Evolutionary conservation across 2,329 filamentous ascomycete species (phyloP).

Genomic region (Penicillium thymicola): DNA sequence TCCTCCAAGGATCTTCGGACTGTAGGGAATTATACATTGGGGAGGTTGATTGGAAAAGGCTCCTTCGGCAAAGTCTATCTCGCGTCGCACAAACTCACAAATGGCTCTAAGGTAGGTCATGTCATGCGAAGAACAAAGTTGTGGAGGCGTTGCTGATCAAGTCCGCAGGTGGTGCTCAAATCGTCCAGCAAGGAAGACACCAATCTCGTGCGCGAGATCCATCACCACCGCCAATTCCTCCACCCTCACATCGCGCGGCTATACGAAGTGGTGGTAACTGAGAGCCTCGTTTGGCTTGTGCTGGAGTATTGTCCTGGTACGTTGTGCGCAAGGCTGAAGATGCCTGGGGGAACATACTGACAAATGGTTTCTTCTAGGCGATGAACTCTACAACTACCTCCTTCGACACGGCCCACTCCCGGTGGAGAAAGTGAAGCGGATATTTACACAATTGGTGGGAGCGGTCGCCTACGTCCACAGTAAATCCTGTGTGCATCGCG

Average conservation of each 20-base stretch:
- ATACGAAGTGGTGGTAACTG: slow-evolving; percentile 97
- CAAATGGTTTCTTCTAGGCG: slow-evolving; percentile 54
- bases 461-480: slow-evolving; percentile 93
- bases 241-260: slow-evolving; percentile 95
- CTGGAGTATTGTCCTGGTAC: slow-evolving; percentile 92
- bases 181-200: slow-evolving; percentile 94
- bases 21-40: slow-evolving; percentile 92
- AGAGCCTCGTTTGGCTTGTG: slow-evolving; percentile 90
- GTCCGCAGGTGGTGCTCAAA: slow-evolving; percentile 84
- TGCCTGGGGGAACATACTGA: neutral
- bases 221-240: slow-evolving; percentile 96
- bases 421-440: slow-evolving; percentile 84
- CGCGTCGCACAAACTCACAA: slow-evolving; percentile 92
- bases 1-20: slow-evolving; percentile 83
- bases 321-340: slow-evolving; percentile 1
- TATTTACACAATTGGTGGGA: slow-evolving; percentile 92
- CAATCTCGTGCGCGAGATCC: slow-evolving; percentile 94
- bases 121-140: neutral
- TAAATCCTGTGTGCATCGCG: slow-evolving; percentile 92
- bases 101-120: slow-evolving; percentile 79
- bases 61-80: slow-evolving; percentile 99
- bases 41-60: slow-evolving; percentile 90
- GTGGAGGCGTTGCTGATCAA: slow-evolving; percentile 6
- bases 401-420: slow-evolving; percentile 81
- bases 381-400: slow-evolving; percentile 96